phyloP scores from a whole-genome alignment of 768 basidiomycete species.

The Thelephora ganbajun region DNA sequence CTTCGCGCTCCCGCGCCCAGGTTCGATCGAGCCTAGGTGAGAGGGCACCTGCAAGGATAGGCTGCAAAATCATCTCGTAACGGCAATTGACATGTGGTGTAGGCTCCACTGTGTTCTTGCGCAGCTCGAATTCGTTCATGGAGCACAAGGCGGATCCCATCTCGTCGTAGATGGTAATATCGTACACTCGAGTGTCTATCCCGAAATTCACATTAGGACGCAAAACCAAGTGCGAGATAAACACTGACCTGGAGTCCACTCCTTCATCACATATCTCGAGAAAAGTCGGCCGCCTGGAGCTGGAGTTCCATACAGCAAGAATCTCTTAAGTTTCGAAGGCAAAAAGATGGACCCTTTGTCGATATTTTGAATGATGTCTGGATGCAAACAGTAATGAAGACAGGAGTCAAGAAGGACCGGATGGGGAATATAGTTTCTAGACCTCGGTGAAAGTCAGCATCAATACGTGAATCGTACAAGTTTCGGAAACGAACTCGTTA shows the following conservation, averaged over 20 bases:
- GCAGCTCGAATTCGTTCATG: not conserved
- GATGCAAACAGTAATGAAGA: slow-evolving; percentile 20
- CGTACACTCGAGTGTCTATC: not conserved
- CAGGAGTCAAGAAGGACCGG: slow-evolving; percentile 26
- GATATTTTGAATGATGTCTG: slow-evolving; percentile 16
- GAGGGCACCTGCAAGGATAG: not conserved
- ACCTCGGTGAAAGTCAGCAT: too few relatives aligned
- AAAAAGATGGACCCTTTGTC: slow-evolving; percentile 20
- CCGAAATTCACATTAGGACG: not conserved
- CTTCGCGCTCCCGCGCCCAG: too few relatives aligned
- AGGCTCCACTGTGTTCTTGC: not conserved
- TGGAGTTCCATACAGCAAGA: slow-evolving; percentile 9
- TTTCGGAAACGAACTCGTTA: too few relatives aligned
- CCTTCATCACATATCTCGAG: slow-evolving; percentile 11
- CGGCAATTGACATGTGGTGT: not conserved
- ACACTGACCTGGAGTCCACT: slow-evolving; percentile 17
- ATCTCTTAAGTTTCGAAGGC: slow-evolving; percentile 12
- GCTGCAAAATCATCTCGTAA: not conserved
- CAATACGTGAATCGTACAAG: slow-evolving; percentile 7
- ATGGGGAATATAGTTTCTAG: slow-evolving; percentile 19
- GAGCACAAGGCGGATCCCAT: not conserved
- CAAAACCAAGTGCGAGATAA: too few relatives aligned
- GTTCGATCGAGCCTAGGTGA: too few relatives aligned
- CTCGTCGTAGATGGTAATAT: not conserved
- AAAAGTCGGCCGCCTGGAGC: slow-evolving; percentile 10